A percentile compares a stretch with the other conserved stretches of the same genome.
Conservation (phyloP, 257 asterid genomes). For the Sherardia arvensis region DNA sequence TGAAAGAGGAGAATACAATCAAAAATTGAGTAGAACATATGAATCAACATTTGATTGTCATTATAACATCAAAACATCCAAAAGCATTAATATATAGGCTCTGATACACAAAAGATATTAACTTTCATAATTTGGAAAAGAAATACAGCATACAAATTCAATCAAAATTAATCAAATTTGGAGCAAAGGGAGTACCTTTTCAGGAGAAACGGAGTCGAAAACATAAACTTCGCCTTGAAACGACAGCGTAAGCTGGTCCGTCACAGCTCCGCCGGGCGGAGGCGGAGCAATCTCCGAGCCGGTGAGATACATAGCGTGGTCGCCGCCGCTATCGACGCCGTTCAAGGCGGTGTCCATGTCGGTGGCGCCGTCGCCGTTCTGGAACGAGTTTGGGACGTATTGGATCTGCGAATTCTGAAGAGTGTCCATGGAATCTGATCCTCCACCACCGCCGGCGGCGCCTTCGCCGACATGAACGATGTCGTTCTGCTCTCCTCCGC, state of each 20-base stretch:
- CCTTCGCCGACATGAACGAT: constrained; percentile 13
- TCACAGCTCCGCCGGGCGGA: constrained; percentile 36
- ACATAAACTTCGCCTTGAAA: constrained; percentile 96
- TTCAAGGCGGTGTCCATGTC: constrained; percentile 24
- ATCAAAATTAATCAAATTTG: background rate
- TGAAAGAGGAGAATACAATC: background rate
- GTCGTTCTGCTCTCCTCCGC: constrained; percentile 43
- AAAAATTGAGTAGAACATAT: no score
- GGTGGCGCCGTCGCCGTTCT: constrained; percentile 16
- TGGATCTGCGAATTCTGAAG: constrained; percentile 46
- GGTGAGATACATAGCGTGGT: constrained; percentile 38
- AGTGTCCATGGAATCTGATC: constrained; percentile 33
- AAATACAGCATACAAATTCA: background rate
- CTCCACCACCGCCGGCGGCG: constrained; percentile 12
- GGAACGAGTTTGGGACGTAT: constrained; percentile 46
- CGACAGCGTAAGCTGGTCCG: constrained; percentile 93
- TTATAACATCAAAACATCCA: background rate
- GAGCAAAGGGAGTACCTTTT: constrained; percentile 40
- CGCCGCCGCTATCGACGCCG: constrained; percentile 32
- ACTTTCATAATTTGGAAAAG: background rate
- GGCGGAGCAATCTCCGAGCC: constrained; percentile 34
- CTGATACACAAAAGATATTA: background rate
- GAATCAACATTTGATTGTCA: background rate
- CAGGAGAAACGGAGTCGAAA: constrained; percentile 88
- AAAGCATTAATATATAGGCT: background rate